Percentiles rank a stretch among this genome's conserved stretches.
Conservation (phyloP, 2,329 filamentous ascomycete genomes). For the Dactylellina haptotyla region DNA sequence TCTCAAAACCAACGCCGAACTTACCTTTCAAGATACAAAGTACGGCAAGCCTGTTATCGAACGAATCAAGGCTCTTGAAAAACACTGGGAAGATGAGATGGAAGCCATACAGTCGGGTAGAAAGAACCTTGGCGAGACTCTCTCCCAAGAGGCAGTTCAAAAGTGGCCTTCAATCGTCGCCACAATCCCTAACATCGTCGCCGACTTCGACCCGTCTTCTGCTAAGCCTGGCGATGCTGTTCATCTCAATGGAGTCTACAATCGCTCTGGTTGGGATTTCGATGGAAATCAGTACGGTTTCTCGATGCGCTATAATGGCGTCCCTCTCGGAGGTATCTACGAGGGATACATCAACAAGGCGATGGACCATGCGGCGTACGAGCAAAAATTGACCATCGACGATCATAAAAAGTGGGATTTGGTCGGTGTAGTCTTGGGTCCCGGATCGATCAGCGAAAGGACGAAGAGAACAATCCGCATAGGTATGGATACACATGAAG, state of each 20-base stretch:
- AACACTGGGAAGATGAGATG: conserved; percentile 34
- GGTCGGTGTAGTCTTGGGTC: conserved; percentile 24
- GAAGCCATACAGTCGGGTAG: conserved; percentile 7
- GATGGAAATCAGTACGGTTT: conserved; percentile 44
- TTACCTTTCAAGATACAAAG: conserved; percentile 22
- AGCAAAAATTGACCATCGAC: conserved; percentile 29
- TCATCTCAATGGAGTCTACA: conserved; percentile 31
- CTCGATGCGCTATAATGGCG: conserved; percentile 35
- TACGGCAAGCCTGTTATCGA: conserved; percentile 16
- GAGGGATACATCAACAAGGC: conserved; percentile 29
- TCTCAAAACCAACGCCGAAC: conserved; percentile 6
- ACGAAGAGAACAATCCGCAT: conserved; percentile 32
- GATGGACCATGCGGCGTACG: conserved; percentile 26
- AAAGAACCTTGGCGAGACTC: conserved; percentile 22
- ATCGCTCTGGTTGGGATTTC: conserved; percentile 35
- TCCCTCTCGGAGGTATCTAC: conserved; percentile 29
- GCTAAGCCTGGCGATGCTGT: conserved; percentile 28
- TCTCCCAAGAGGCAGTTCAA: conserved; percentile 24
- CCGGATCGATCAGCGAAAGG: conserved; percentile 25
- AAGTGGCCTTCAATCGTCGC: conserved; percentile 39
- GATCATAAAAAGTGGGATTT: conserved; percentile 37
- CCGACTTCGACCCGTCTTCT: conserved; percentile 34
- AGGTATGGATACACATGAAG: conserved; percentile 8
- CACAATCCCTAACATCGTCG: conserved; percentile 14
- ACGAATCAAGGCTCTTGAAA: conserved; percentile 19